Conservation (phyloP, 176 grass and related monocot species). For the Hsuehochloa calcarea region DNA sequence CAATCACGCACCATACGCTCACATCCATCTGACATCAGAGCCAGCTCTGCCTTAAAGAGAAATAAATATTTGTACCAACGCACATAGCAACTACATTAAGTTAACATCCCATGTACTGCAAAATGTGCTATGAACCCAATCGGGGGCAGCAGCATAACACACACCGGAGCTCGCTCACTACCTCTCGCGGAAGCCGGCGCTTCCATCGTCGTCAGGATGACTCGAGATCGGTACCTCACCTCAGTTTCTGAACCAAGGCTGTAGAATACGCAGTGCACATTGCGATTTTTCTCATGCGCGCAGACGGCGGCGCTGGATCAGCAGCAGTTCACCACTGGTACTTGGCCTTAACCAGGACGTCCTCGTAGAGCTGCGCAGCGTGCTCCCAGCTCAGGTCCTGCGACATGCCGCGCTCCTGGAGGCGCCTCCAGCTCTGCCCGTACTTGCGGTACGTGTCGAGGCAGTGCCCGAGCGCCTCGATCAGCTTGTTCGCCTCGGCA, state of each 20-base stretch:
- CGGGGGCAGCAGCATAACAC: background rate
- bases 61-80: background rate
- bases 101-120: constrained; percentile 2
- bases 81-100: constrained; percentile 4
- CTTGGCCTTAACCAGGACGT: constrained; percentile 93
- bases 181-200: background rate
- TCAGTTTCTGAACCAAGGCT: background rate
- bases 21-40: background rate
- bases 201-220: background rate
- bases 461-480: constrained; percentile 66
- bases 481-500: constrained; percentile 65
- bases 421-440: constrained; percentile 66
- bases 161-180: background rate
- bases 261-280: background rate
- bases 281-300: background rate
- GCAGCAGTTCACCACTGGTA: constrained; percentile 73
- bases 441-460: constrained; percentile 63
- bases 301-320: background rate
- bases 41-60: background rate
- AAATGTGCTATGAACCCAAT: background rate
- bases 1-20: background rate
- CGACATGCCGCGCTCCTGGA: constrained; percentile 74
- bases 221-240: background rate
- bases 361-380: constrained; percentile 83
- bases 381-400: constrained; percentile 91